Conservation (phyloP, 129 eudicot species). For the Helianthus tuberosus region DNA sequence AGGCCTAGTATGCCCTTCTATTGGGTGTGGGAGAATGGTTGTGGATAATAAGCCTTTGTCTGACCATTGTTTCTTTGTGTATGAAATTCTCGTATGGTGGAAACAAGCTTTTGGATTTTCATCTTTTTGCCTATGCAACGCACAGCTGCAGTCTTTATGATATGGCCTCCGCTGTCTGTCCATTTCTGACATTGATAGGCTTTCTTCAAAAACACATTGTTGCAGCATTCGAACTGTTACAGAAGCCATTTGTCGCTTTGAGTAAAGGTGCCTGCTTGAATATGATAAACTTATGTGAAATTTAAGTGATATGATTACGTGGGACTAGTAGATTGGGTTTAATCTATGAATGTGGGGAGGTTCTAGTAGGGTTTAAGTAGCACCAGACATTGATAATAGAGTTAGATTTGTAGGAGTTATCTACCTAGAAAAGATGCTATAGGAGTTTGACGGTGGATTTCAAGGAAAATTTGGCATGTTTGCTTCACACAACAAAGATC, state of each 20-base stretch:
- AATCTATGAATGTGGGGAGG: neutral
- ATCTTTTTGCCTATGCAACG: constrained; percentile 9
- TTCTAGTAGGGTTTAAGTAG: neutral
- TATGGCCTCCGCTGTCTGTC: constrained; percentile 18
- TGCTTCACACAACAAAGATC: constrained; percentile 21
- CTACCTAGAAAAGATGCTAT: neutral
- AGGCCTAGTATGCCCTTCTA: neutral
- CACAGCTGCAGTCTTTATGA: constrained; percentile 19
- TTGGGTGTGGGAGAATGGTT: constrained; percentile 19
- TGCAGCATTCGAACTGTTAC: neutral
- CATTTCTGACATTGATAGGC: neutral
- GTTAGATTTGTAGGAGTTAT: neutral
- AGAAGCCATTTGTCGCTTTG: constrained; percentile 12
- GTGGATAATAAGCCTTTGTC: constrained; percentile 15
- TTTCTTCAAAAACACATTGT: constrained; percentile 6
- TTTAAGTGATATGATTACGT: neutral
- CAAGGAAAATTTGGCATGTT: neutral
- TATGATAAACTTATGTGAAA: neutral
- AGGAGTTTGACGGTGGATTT: neutral
- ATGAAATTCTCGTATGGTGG: constrained; percentile 31
- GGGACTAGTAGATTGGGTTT: neutral
- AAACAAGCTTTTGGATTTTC: neutral
- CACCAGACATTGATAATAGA: neutral
- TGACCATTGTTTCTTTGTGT: constrained; percentile 20
- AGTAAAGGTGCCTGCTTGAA: neutral